phyloP scores from a whole-genome alignment of 1,139 yeast species.

The Geotrichum histeridarum region DNA sequence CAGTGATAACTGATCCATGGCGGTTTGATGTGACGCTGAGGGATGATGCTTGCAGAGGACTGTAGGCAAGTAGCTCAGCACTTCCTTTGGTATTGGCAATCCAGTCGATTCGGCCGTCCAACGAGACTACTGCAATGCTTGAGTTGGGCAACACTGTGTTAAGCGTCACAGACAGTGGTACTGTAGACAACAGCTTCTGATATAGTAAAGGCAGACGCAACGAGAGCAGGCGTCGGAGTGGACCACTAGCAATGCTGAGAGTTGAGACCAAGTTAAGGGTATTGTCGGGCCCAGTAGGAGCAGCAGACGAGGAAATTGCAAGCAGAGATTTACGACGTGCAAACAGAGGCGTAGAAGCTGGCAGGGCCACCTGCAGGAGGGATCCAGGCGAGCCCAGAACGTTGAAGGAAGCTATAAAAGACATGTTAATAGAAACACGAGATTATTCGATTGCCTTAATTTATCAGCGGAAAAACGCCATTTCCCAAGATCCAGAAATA shows the following conservation, averaged over 20 bases:
- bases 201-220: conserved; percentile 5
- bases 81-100: conserved; percentile 23
- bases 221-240: neutral
- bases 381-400: conserved; percentile 44
- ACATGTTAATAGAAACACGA: neutral
- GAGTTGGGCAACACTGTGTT: conserved; percentile 20
- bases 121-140: conserved; percentile 35
- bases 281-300: conserved; percentile 10
- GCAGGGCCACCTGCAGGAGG: conserved; percentile 44
- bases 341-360: conserved; percentile 47
- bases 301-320: conserved; percentile 43
- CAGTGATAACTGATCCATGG: conserved; percentile 34
- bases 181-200: conserved; percentile 17
- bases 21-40: conserved; percentile 26
- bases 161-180: conserved; percentile 16
- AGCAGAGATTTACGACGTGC: conserved; percentile 43
- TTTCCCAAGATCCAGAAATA: neutral
- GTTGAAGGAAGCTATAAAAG: conserved; percentile 29
- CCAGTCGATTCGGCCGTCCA: conserved; percentile 41
- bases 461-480: conserved; percentile 7
- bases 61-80: conserved; percentile 29
- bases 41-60: conserved; percentile 29
- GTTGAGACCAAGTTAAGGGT: conserved; percentile 11
- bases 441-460: neutral
- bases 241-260: conserved; percentile 10